Conservation (phyloP, 257 asterid species). For the Nemophila menziesii region DNA sequence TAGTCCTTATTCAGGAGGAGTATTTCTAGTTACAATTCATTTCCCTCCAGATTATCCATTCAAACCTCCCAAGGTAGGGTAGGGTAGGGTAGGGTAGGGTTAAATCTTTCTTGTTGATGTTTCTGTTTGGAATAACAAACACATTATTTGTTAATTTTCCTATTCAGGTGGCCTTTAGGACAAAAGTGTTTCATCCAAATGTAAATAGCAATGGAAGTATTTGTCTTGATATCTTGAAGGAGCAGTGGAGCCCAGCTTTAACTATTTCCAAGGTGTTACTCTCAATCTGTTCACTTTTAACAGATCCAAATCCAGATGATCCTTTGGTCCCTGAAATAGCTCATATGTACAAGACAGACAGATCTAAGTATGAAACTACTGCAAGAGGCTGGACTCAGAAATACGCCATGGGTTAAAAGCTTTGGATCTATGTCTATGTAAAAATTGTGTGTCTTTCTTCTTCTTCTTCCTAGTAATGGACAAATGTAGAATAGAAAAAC, state of each 20-base stretch:
- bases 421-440: conserved; percentile 19
- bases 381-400: conserved; percentile 93
- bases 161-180: conserved; percentile 15
- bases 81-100: no score
- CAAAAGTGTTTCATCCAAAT: conserved; percentile 13
- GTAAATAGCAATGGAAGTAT: conserved; percentile 14
- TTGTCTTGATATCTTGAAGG: conserved; percentile 13
- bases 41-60: conserved; percentile 44
- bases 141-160: not conserved
- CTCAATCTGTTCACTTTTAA: conserved; percentile 65
- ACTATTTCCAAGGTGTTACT: conserved; percentile 40
- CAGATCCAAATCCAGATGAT: conserved; percentile 84
- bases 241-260: conserved; percentile 16
- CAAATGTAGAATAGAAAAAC: conserved; percentile 7
- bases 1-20: conserved; percentile 38
- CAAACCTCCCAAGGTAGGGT: conserved; percentile 37
- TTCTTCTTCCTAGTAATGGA: conserved; percentile 17
- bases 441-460: conserved; percentile 18
- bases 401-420: conserved; percentile 59
- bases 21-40: conserved; percentile 33
- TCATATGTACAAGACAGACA: conserved; percentile 79
- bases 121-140: not conserved
- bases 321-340: conserved; percentile 85
- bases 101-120: not conserved
- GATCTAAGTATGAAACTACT: conserved; percentile 65